phyloP scores from a whole-genome alignment of 805 yeast genomes.

The Saccharomycopsis oosterbeekiorum region DNA sequence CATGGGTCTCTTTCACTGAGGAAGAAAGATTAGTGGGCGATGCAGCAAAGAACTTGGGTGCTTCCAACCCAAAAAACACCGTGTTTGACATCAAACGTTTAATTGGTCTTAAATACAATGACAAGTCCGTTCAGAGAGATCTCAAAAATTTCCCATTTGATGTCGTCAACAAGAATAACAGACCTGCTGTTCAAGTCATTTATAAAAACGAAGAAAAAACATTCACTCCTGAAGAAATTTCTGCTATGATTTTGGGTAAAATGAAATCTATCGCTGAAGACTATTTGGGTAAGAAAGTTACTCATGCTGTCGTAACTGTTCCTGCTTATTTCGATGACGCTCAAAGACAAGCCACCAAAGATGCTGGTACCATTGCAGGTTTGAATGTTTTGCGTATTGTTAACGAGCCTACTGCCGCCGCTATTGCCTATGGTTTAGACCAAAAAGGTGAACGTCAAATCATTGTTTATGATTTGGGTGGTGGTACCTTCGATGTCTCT shows the following conservation, averaged over 20 bases:
- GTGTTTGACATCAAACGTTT: constrained; percentile 86
- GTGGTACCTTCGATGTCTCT: constrained; percentile 95
- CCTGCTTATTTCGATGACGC: constrained; percentile 93
- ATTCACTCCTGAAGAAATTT: constrained; percentile 87
- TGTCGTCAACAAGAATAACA: constrained; percentile 60
- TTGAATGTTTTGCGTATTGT: constrained; percentile 80
- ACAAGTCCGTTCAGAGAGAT: constrained; percentile 71
- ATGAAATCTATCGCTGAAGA: constrained; percentile 93
- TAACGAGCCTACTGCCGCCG: constrained; percentile 96
- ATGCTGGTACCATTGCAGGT: constrained; percentile 89
- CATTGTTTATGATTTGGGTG: constrained; percentile 90
- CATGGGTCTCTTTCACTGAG: constrained; percentile 86
- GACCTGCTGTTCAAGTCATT: constrained; percentile 74
- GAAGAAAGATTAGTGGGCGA: constrained; percentile 92
- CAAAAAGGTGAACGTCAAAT: constrained; percentile 76
- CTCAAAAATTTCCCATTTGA: constrained; percentile 74
- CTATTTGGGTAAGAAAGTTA: constrained; percentile 72
- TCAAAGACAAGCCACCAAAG: constrained; percentile 90
- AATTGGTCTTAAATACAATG: constrained; percentile 75
- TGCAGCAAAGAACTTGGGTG: constrained; percentile 94
- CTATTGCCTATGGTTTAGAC: constrained; percentile 92
- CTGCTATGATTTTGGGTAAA: constrained; percentile 84
- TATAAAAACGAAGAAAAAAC: constrained; percentile 63
- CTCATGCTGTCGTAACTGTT: constrained; percentile 86
- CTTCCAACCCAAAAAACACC: constrained; percentile 78